Evolutionary conservation across 1,284 basidiomycete species (phyloP), one percentile per base, ranked within the genome.

Genomic region (Phlebopus sp.): DNA sequence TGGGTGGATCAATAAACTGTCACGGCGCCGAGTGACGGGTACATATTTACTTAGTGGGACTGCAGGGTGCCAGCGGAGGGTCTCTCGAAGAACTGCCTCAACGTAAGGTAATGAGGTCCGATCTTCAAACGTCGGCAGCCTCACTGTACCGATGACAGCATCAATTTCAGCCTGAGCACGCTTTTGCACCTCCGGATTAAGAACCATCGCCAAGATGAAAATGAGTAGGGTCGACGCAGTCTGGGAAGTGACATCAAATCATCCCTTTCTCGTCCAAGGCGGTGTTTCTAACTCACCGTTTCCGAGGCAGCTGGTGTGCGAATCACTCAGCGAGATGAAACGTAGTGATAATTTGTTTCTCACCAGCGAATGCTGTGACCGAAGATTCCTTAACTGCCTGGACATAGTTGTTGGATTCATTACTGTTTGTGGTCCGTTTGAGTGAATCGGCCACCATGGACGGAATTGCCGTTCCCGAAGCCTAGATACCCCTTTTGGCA

Each of bases 361-460:
- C 3, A 63, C 64, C 64, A 23, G 63, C 61, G 25, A 66, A 64
- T 15, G 63, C 62, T 17, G 64, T 67, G 23, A 53, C 63, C 5
- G 64, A 59, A 3, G 57, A 54, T 42, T 63, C 63, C 27, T 65
- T 63, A 32, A 67, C 42, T 9, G 63, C 61, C 1, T 45, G 48
- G 21, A 60, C 4, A 25, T 59, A 53, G 4, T 49, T 46, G 11
- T 52, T 36, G 13, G 32, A 5, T 5, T 19, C 34, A 14, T 49
- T 37, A 5, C 49, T 31, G 10, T 42, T 47, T 10, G 61, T 42
- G 30, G 45, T 34, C 9, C 54, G 51, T 38, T 46, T 47, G 37
- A 63, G 52, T 3, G 51, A 51, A 38, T 67, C 42, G 10, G 52
- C 50, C 7, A 66, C 63, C 62, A 67, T 67, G 14, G 63, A 63